Base-by-base conservation (phyloP, 192 early-diverging fungal genomes). In the Allomyces arbusculus region DNA sequence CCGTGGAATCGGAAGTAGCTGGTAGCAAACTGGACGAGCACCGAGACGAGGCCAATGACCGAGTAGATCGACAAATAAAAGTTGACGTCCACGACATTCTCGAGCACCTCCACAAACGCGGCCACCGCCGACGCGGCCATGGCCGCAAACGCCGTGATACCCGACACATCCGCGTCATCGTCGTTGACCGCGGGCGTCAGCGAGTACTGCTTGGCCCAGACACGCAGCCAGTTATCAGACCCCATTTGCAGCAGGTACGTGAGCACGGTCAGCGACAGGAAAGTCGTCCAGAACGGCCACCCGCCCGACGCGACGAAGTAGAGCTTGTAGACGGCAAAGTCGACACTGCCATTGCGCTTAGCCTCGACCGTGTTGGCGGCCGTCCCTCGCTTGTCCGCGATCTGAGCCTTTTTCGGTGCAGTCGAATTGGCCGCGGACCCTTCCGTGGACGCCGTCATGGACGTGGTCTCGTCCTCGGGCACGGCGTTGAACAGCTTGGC, bases 251-350 rank as follows among this genome's bases (percentile, higher is more conserved):
- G 19, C 1, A 70, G 24, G 62, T 85, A 77, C 0, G 70, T 74
- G 24, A 75, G n/a, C 22, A 72, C 65, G 61, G 81, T 78, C 6
- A 79, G 63, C 43, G 77, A 69, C 6, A 77, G 61, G 25, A 86
- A 24, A 24, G 78, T 44, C 55, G 80, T 67, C 88, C 88, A 90
- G 74, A 81, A 82, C 63, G 73, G 68, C 62, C 67, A 74, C n/a
- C 81, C 74, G 23, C 88, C 88, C 25, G 86, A 84, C 43, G 84
- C 86, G 24, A 71, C 66, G 65, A 87, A 74, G 71, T 95, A 99
- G 20, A 78, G 74, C 25, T 86, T 72, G 82, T 91, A 97, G 16
- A 97, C 86, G 12, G 70, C 65, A 20, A 74, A 78, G 26, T 79
- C 74, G 63, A 97, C 94, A 63, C 79, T 77, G 0, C 96, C 96